Base-by-base conservation (phyloP, 208 protist species). In the Crithidia acanthocephali region DNA sequence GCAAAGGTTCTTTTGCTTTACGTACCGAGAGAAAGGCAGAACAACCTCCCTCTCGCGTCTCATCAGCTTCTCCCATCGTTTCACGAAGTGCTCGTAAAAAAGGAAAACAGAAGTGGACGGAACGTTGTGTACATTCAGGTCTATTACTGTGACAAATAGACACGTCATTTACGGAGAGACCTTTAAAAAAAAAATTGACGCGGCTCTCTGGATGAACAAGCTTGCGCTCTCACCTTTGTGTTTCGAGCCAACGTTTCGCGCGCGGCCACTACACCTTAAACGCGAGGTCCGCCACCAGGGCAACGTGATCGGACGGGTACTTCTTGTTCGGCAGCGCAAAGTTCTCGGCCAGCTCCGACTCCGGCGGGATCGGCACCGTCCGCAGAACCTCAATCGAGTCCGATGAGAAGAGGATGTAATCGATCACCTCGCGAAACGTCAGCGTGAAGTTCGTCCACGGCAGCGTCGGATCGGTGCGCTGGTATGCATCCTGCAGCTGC, bases 361-460 rank as follows among this genome's bases (percentile, higher is more conserved):
- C 87, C 1, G 82, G 74, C 2, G 94, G 94, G 59, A 94, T 94
- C 18, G 90, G 90, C 25, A 96, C 63, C 16, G 87, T 90, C 20
- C 80, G 75, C 35, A 88, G 23, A n/a, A 93, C 86, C 37, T 90
- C 83, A 4, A 95, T n/a, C 16, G 58, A 78, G 35, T 82, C 73
- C 8, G 69, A 58, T 16, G 80, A 81, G 52, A 93, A 88, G 73
- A 96, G 89, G 60, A 98, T 82, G 79, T 98, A 96, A 76, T 98
- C 94, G 63, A 98, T 90, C 30, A 94, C 87, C 67, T 94, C 92
- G 18, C 85, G 81, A 56, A 98, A 98, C 30, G 85, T 89, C 67
- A 92, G 83, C 23, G 90, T 87, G 77, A 89, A 96, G 81, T 98
- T 98, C 13, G 94, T 96, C 90, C 91, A 96, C 40, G 74, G 85